phyloP scores from a whole-genome alignment of 2,329 filamentous ascomycete genomes.

The Albophoma yamanashiensis region DNA sequence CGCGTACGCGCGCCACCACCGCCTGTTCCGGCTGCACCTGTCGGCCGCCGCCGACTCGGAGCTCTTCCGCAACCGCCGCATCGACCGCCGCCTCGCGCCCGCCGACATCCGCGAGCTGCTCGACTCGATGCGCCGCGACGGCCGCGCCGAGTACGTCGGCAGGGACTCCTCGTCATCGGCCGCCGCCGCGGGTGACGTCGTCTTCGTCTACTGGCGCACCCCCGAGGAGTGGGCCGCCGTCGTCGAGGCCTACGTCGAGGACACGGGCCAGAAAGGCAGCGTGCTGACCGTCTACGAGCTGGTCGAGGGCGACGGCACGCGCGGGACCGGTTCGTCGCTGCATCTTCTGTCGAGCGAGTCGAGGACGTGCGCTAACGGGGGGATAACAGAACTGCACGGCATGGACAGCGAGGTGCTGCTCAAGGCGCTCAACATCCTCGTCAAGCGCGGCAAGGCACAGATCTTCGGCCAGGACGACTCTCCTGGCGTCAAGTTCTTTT shows the following conservation, averaged over 20 bases:
- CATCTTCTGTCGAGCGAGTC: too few species aligned
- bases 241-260: constrained; percentile 73
- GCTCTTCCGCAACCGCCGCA: constrained; percentile 46
- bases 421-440: constrained; percentile 68
- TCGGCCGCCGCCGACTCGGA: constrained; percentile 38
- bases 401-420: constrained; percentile 76
- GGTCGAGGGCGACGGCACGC: constrained; percentile 71
- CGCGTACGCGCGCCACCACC: constrained; percentile 69
- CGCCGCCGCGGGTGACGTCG: constrained; percentile 29
- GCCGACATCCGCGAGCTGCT: constrained; percentile 47
- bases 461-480: constrained; percentile 85
- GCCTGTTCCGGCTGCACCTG: constrained; percentile 65
- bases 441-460: constrained; percentile 86
- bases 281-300: constrained; percentile 93
- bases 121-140: constrained; percentile 47
- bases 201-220: constrained; percentile 75
- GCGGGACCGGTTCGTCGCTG: constrained; percentile 47
- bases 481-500: constrained; percentile 95
- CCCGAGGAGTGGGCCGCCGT: constrained; percentile 83
- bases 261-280: constrained; percentile 76
- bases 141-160: constrained; percentile 55
- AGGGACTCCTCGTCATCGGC: too few species aligned
- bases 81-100: constrained; percentile 39
- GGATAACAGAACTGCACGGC: constrained; percentile 53
- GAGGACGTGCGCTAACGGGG: not conserved